These are phyloP conservation scores for Albatrellus ellisii DNA, from an alignment of 768 basidiomycete species.

Conservation along the genomic window DNA sequence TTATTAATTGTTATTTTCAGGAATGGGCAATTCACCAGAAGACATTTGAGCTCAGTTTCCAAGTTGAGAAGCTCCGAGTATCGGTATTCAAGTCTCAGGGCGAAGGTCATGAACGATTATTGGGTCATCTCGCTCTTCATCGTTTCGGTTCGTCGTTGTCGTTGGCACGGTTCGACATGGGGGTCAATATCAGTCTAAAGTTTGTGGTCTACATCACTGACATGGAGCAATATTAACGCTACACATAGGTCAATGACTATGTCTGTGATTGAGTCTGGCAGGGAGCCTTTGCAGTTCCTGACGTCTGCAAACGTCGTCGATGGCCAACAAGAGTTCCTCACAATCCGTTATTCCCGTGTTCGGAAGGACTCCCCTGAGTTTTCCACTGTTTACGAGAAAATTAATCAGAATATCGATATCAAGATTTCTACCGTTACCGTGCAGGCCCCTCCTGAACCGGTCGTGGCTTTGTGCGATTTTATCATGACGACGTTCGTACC, in stretches of 20 bases:
- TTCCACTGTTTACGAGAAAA: slow-evolving; percentile 59
- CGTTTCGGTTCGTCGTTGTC: slow-evolving; percentile 66
- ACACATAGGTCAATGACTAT: slow-evolving; percentile 54
- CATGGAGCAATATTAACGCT: slow-evolving; percentile 1
- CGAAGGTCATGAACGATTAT: slow-evolving; percentile 50
- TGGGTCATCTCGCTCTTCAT: slow-evolving; percentile 72
- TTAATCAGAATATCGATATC: slow-evolving; percentile 81
- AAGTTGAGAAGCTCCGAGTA: slow-evolving; percentile 72
- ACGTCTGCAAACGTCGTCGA: slow-evolving; percentile 37
- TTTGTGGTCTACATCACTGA: slow-evolving; percentile 20
- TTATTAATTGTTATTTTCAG: too few relatives aligned
- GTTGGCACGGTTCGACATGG: slow-evolving; percentile 76
- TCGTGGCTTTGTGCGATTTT: slow-evolving; percentile 87
- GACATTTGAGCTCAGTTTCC: slow-evolving; percentile 76
- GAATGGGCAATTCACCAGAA: slow-evolving; percentile 36
- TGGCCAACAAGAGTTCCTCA: slow-evolving; percentile 55
- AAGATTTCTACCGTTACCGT: slow-evolving; percentile 86
- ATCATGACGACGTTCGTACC: slow-evolving; percentile 95
- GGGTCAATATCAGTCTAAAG: slow-evolving; percentile 72
- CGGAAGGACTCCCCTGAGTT: slow-evolving; percentile 84
- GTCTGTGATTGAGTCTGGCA: slow-evolving; percentile 49
- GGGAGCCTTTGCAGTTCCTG: slow-evolving; percentile 45
- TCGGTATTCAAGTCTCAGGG: slow-evolving; percentile 58
- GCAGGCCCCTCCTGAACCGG: slow-evolving; percentile 79
- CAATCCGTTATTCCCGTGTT: slow-evolving; percentile 64